A percentile compares a stretch with the other conserved stretches of the same genome.
phyloP scores from a whole-genome alignment of 495 filamentous ascomycete species.

The Pyronema omphalodes region DNA sequence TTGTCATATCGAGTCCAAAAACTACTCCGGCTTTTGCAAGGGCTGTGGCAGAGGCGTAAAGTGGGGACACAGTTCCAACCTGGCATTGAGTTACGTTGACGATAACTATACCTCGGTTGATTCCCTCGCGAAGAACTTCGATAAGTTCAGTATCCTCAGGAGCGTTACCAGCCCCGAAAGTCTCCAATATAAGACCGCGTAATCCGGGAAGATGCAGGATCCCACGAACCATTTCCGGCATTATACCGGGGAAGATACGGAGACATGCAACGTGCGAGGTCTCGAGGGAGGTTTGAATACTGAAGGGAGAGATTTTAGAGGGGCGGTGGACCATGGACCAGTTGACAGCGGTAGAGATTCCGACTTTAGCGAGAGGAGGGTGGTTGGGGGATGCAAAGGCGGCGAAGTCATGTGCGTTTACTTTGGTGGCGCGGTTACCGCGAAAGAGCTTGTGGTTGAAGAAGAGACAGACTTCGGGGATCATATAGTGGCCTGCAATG shows the following conservation, averaged over 20 bases:
- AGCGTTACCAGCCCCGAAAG: slow-evolving; percentile 89
- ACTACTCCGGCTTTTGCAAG: slow-evolving; percentile 81
- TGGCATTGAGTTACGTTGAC: slow-evolving; percentile 89
- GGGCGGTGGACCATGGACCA: slow-evolving; percentile 70
- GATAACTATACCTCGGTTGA: slow-evolving; percentile 65
- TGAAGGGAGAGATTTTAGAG: slow-evolving; percentile 52
- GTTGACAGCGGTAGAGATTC: slow-evolving; percentile 61
- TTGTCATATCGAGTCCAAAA: slow-evolving; percentile 82
- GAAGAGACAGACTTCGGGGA: slow-evolving; percentile 90
- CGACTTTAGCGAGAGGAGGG: slow-evolving; percentile 60
- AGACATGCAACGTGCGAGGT: slow-evolving; percentile 83
- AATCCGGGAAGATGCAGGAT: slow-evolving; percentile 64
- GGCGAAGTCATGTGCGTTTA: slow-evolving; percentile 67
- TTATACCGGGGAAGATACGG: slow-evolving; percentile 88
- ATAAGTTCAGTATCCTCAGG: slow-evolving; percentile 73
- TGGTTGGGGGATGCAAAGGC: slow-evolving; percentile 80
- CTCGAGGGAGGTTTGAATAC: slow-evolving; percentile 49
- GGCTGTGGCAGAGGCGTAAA: slow-evolving; percentile 80
- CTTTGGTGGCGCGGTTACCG: slow-evolving; percentile 77
- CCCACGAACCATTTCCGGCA: slow-evolving; percentile 82
- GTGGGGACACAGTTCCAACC: slow-evolving; percentile 69
- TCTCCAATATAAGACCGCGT: slow-evolving; percentile 75
- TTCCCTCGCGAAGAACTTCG: slow-evolving; percentile 57
- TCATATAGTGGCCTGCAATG: slow-evolving; percentile 88
- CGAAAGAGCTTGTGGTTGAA: slow-evolving; percentile 89